phyloP scores from a whole-genome alignment of 2,329 filamentous ascomycete genomes.

The Botryotinia calthae region DNA sequence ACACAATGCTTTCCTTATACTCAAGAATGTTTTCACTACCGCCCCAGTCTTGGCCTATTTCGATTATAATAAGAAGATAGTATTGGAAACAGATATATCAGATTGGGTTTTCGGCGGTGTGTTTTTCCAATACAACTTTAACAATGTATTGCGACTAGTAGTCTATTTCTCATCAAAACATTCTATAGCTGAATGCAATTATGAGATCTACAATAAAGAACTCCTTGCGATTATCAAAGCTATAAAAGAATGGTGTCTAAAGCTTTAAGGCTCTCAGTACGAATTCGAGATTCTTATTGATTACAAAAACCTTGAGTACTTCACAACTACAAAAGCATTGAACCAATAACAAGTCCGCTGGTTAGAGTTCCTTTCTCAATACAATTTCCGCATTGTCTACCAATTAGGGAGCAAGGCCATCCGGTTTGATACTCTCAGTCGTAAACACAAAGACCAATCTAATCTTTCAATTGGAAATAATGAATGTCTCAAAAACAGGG shows the following conservation, averaged over 20 bases:
- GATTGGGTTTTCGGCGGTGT: rapidly evolving
- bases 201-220: neutral
- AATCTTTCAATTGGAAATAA: no score
- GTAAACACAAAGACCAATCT: rapidly evolving
- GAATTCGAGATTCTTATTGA: neutral
- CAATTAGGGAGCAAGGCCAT: no score
- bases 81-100: neutral
- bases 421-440: no score
- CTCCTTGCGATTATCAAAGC: neutral
- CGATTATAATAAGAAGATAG: neutral
- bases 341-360: neutral
- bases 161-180: neutral
- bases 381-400: no score
- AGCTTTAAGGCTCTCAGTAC: neutral
- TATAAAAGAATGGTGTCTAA: neutral
- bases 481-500: no score
- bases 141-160: neutral
- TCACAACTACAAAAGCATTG: neutral
- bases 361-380: neutral
- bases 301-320: neutral
- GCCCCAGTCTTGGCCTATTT: neutral
- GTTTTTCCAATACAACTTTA: neutral
- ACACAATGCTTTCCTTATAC: neutral
- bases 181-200: neutral
- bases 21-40: neutral